Evolutionary conservation across 495 filamentous ascomycete genomes (phyloP).

Genomic region (Tuber aestivum): DNA sequence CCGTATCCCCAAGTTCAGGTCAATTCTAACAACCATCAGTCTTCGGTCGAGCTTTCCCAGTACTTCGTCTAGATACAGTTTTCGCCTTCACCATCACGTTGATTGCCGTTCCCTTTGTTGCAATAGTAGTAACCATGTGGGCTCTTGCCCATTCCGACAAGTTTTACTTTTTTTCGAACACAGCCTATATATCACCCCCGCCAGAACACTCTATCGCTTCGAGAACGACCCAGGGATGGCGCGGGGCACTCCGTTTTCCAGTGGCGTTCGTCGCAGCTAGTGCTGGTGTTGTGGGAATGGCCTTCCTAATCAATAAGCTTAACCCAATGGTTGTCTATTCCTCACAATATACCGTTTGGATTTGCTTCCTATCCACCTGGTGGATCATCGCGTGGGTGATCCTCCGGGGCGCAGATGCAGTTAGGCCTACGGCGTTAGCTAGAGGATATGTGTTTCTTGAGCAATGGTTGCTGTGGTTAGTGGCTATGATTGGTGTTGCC

Average conservation of each 20-base stretch:
- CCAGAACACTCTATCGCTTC: conserved; percentile 55
- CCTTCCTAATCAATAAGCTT: conserved; percentile 68
- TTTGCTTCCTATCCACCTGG: conserved; percentile 79
- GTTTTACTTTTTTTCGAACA: conserved; percentile 73
- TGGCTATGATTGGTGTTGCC: conserved; percentile 64
- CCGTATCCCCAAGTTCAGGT: neutral
- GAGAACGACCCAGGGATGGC: conserved; percentile 65
- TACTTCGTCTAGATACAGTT: conserved; percentile 71
- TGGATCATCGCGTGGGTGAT: conserved; percentile 77
- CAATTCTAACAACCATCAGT: conserved; percentile 43
- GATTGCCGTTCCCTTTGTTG: conserved; percentile 67
- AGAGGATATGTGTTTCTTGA: conserved; percentile 74
- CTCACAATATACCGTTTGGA: conserved; percentile 75
- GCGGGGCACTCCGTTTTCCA: conserved; percentile 78
- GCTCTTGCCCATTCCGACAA: conserved; percentile 61
- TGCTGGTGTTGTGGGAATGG: conserved; percentile 62
- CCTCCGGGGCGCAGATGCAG: conserved; percentile 70
- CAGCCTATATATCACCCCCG: conserved; percentile 53
- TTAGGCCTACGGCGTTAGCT: conserved; percentile 80
- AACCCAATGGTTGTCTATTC: conserved; percentile 87
- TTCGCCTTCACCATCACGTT: conserved; percentile 83
- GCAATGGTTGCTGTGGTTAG: conserved; percentile 70
- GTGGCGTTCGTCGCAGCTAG: conserved; percentile 66
- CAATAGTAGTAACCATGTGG: conserved; percentile 62
- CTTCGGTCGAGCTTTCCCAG: conserved; percentile 72